Evolutionary conservation across 352 stramenopile genomes (phyloP).

Genomic region (Pythium chondricola): DNA sequence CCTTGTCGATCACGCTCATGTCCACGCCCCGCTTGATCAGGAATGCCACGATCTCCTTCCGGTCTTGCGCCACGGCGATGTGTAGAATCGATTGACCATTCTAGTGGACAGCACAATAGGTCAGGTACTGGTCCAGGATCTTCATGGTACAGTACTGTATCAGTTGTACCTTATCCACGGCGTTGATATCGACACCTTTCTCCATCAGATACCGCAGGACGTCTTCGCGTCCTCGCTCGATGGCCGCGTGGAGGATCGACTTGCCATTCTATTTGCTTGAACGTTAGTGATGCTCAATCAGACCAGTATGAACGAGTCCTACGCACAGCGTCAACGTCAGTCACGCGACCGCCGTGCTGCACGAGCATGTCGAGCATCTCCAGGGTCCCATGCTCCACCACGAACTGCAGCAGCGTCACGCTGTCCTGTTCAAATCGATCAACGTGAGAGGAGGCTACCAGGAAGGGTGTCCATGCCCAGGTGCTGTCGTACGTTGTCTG

Average conservation of each 20-base stretch:
- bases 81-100: constrained; percentile 4
- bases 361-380: constrained; percentile 4
- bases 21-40: constrained; percentile 4
- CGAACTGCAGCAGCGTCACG: constrained; percentile 3
- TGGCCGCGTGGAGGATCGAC: constrained; percentile 2
- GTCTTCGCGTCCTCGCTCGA: constrained; percentile 7
- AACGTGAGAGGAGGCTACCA: not conserved
- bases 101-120: not conserved
- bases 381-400: constrained; percentile 2
- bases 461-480: not conserved
- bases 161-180: not conserved
- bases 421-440: not conserved
- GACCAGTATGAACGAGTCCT: no score
- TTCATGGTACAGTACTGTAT: no score
- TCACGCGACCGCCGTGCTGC: constrained; percentile 4
- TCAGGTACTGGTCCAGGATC: not conserved
- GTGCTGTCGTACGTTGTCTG: not conserved
- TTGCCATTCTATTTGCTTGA: no score
- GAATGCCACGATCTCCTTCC: constrained; percentile 1
- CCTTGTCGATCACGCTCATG: constrained; percentile 6
- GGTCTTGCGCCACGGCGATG: constrained; percentile 6
- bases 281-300: no score
- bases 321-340: not conserved
- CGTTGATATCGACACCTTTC: constrained; percentile 6
- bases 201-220: constrained; percentile 2